A percentile compares a stretch with the other conserved stretches of the same genome.
Evolutionary conservation across 768 basidiomycete species (phyloP).

Genomic region (Floccularia luteovirens): DNA sequence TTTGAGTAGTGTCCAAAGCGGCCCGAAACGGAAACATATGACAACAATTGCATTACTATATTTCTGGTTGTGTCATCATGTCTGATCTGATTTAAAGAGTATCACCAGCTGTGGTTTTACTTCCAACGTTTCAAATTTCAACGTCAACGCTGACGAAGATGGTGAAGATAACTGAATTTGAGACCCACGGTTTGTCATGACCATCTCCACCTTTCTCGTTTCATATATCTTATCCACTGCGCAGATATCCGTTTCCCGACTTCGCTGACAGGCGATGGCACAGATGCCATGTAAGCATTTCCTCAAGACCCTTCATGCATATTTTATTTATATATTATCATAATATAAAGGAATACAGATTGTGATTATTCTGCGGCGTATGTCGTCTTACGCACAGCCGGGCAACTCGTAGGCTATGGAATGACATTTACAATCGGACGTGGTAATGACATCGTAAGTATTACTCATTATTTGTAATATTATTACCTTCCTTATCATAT

Average conservation of each 20-base stretch:
- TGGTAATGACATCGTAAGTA: constrained; percentile 85
- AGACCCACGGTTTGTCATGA: constrained; percentile 45
- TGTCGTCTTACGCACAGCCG: constrained; percentile 68
- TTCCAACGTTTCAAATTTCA: background rate
- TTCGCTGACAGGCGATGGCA: constrained; percentile 84
- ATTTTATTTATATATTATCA: background rate
- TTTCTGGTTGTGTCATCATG: too few relatives aligned
- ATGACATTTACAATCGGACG: constrained; percentile 95
- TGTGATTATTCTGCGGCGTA: constrained; percentile 97
- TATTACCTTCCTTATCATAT: too few relatives aligned
- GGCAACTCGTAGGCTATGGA: constrained; percentile 77
- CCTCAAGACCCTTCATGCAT: background rate
- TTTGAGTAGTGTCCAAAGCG: too few relatives aligned
- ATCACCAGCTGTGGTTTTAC: background rate
- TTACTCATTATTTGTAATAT: background rate
- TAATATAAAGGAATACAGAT: constrained; percentile 74
- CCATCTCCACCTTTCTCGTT: background rate
- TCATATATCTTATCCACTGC: background rate
- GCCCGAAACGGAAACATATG: too few relatives aligned
- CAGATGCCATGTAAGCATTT: constrained; percentile 78
- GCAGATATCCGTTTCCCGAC: constrained; percentile 90
- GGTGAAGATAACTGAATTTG: constrained; percentile 45
- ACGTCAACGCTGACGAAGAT: constrained; percentile 9
- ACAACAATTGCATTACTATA: too few relatives aligned
- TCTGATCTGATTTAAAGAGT: too few relatives aligned